A percentile compares a stretch with the other conserved stretches of the same genome.
Evolutionary conservation across 768 basidiomycete species (phyloP).

Genomic region (Suillus spraguei): DNA sequence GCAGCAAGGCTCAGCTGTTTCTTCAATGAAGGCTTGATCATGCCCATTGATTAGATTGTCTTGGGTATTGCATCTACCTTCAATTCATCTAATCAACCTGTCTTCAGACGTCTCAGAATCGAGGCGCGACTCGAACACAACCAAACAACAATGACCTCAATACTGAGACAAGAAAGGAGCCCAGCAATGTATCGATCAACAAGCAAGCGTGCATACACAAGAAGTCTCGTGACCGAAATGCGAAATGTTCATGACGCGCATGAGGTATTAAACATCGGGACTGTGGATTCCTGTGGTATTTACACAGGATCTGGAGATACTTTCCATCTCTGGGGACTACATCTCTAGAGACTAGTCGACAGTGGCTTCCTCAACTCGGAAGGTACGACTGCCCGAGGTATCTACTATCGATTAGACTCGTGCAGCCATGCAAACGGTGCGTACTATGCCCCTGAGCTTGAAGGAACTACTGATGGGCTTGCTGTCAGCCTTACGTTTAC

Average conservation of each 20-base stretch:
- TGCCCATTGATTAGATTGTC: constrained; percentile 71
- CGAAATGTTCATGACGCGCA: constrained; percentile 17
- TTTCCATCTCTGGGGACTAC: constrained; percentile 69
- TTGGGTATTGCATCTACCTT: constrained; percentile 77
- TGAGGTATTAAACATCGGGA: constrained; percentile 47
- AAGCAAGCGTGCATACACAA: too few species aligned
- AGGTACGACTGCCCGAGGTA: constrained; percentile 53
- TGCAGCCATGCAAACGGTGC: constrained; percentile 71
- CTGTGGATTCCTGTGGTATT: constrained; percentile 62
- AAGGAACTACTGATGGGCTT: background rate
- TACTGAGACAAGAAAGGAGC: too few species aligned
- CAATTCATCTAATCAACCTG: constrained; percentile 42
- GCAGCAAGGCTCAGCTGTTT: constrained; percentile 74
- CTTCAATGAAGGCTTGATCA: constrained; percentile 69
- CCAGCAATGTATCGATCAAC: too few species aligned
- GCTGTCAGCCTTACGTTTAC: constrained; percentile 68
- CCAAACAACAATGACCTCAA: too few species aligned
- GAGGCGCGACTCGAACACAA: too few species aligned
- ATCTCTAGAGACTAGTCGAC: constrained; percentile 53
- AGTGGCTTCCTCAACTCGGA: constrained; percentile 52
- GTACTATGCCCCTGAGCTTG: constrained; percentile 25
- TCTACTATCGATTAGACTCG: constrained; percentile 56
- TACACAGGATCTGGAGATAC: constrained; percentile 45
- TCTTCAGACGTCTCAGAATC: background rate
- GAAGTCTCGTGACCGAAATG: background rate